Evolutionary conservation across 805 yeast genomes (phyloP), one percentile per base, ranked within the genome.

Genomic region (Nakazawaea ambrosiae): DNA sequence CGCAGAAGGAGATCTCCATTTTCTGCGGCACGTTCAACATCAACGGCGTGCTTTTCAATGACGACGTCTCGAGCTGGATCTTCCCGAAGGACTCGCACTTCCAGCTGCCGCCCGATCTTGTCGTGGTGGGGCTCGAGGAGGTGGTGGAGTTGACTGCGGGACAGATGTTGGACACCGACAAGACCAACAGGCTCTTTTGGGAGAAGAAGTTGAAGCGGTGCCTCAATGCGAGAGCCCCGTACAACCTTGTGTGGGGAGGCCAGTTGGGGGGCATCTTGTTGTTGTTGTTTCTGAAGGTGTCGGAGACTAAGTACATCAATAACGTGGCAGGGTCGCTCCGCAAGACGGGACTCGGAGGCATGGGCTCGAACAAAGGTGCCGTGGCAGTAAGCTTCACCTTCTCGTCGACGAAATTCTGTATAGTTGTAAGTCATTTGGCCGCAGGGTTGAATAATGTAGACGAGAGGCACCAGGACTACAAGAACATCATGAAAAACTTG

Each of bases 391-490:
- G 89, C 44, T 68, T 86, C 50, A 62, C 69, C 18, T 70, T 79
- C 42, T 76, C 81, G 11, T 32, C 40, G 4, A 76, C 90, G 9
- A 75, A 73, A 20, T 81, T 88, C 51, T 88, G 94, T 45, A 75
- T 88, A 52, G 72, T 92, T 20, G 90, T 92, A 36, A 84, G 94
- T 1, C 99, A 92, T 63, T 63, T 92, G 47, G 96, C 98, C 0
- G 97, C 98, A 0, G 99, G 99, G 2, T 71, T 77, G 17, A 69
- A 67, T 30, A 92, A 92, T 29, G 65, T 80, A 1, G 80, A 79
- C 12, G 98, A 92, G 57, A 72, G 99, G 45, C 84, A 81, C 50
- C 81, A 77, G 48, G 97, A 92, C 58, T 89, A 80, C 58, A 72
- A 74, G 35, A 75, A 86, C 6, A 78, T 90, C 26, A 63, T 75